Evolutionary conservation across 2,329 filamentous ascomycete genomes (phyloP), one percentile per base, ranked within the genome.

Genomic region (Colletotrichum sp.): DNA sequence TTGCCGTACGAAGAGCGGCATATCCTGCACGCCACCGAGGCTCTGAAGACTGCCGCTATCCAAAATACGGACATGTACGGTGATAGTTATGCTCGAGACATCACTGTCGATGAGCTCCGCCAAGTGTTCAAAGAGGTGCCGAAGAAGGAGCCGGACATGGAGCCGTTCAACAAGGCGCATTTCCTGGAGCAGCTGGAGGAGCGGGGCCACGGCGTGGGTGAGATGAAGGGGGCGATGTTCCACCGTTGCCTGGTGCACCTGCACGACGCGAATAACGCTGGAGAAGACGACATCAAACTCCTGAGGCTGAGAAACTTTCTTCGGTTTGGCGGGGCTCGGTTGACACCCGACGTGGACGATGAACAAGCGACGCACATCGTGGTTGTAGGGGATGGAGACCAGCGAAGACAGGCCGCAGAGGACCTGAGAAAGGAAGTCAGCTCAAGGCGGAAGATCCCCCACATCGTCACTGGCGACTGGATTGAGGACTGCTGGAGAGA

Each of bases 51-150:
- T 8, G 86, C 88, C 9, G 91, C 93, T 12, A 88, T 90, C 49
- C 85, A 86, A 5, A 95, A 94, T 78, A 89, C 94, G 3, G 97
- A 99, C 82, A 86, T 89, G 69, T 97, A 92, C 79, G 94, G 94
- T 1, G 97, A 99, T 82, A 96, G 95, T 81, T 99, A 95, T 84
- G 90, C 92, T 1, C 89, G 96, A 6, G 92, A 98, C 79, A 86
- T 94, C 10, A 89, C 87, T 1, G 79, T 90, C 0, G 89, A 92
- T 3, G 94, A 96, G 80, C 88, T 98, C 64, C 87, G 83, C 52
- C 81, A 82, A 5, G 81, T 93, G 0, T 78, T 93, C 60, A 80
- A 80, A 9, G 82, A 84, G 4, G 92, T 93, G 87, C 87, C 88
- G 1, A 87, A 89, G 78, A 85, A 87, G n/a, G 83, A 88, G 68